These are phyloP conservation scores for Sophora flavescens DNA, from an alignment of 306 rosid genomes.

Conservation along the genomic window DNA sequence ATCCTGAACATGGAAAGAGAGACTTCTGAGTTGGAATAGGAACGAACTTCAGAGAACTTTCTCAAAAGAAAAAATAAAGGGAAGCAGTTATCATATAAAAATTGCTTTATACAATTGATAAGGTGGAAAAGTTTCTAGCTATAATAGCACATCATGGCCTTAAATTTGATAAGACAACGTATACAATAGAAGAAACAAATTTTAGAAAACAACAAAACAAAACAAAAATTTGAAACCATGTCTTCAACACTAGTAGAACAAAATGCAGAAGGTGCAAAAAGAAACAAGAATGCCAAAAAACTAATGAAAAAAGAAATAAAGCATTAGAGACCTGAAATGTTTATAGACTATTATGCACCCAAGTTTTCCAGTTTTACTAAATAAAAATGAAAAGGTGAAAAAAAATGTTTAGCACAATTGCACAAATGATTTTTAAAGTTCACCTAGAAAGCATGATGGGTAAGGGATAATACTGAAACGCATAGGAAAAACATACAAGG, in stretches of 20 bases:
- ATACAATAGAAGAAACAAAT: neutral
- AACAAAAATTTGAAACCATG: neutral
- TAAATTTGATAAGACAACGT: neutral
- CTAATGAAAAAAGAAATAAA: neutral
- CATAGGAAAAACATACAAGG: constrained; percentile 58
- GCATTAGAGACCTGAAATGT: neutral
- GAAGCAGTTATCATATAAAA: neutral
- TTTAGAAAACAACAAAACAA: neutral
- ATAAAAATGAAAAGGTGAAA: neutral
- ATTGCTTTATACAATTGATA: neutral
- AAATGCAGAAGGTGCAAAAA: constrained; percentile 23
- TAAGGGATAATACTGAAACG: constrained; percentile 28
- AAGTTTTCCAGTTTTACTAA: neutral
- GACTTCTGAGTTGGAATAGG: constrained; percentile 22
- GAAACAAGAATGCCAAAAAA: neutral
- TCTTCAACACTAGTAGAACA: constrained; percentile 6
- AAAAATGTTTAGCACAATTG: neutral
- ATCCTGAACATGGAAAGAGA: constrained; percentile 42
- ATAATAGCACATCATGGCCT: neutral
- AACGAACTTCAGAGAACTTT: neutral
- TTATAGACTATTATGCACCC: neutral
- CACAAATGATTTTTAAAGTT: constrained; percentile 27
- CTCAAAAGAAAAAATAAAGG: neutral
- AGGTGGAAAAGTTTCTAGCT: neutral
- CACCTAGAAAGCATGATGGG: constrained; percentile 37